phyloP scores from a whole-genome alignment of 495 filamentous ascomycete genomes.

The Hyaloscypha finlandica region DNA sequence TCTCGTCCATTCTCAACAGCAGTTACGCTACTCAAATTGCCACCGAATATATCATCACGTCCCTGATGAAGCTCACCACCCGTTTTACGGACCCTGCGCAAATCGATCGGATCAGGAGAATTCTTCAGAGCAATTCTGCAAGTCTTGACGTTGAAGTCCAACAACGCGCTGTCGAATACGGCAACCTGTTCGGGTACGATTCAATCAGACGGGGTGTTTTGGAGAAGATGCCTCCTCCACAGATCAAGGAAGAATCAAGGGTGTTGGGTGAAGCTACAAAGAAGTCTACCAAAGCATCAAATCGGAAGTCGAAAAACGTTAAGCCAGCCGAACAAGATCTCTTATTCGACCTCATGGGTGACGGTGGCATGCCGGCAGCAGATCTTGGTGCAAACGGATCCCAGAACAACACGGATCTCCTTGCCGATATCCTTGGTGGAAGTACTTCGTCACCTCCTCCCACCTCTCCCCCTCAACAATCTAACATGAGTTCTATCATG shows the following conservation, averaged over 20 bases:
- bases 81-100: conserved; percentile 80
- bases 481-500: conserved; percentile 80
- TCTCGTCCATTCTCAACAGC: conserved; percentile 88
- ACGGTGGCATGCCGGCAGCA: conserved; percentile 58
- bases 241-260: conserved; percentile 91
- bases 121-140: conserved; percentile 72
- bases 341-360: conserved; percentile 90
- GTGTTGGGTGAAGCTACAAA: conserved; percentile 85
- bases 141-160: conserved; percentile 94
- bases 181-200: conserved; percentile 88
- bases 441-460: conserved; percentile 45
- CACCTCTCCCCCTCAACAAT: conserved; percentile 52
- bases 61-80: conserved; percentile 92
- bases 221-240: conserved; percentile 95
- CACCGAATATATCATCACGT: conserved; percentile 93
- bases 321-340: conserved; percentile 89
- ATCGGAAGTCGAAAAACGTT: conserved; percentile 71
- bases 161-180: conserved; percentile 92
- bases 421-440: conserved; percentile 83
- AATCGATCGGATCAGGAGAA: conserved; percentile 77
- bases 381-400: conserved; percentile 55
- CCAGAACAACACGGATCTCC: conserved; percentile 79
- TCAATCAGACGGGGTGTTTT: conserved; percentile 86
- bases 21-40: conserved; percentile 87
- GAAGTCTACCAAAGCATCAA: conserved; percentile 74